Evolutionary conservation across 768 basidiomycete genomes (phyloP).

Genomic region (Agrocybe praecox): DNA sequence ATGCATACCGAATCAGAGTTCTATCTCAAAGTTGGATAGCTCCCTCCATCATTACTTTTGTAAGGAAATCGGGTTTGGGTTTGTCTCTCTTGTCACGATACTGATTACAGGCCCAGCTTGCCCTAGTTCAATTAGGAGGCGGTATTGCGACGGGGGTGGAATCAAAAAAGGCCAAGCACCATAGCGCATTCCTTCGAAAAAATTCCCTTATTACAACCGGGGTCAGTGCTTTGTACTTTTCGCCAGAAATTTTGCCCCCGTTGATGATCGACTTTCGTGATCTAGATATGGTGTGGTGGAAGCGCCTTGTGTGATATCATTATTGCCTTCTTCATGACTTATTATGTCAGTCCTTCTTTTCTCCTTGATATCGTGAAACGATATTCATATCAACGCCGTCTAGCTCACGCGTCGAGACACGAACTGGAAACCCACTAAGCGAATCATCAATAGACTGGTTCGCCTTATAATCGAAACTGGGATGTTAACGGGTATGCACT

Average conservation of each 20-base stretch:
- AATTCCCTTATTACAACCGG: not conserved
- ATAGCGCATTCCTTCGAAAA: not conserved
- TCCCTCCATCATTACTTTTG: not conserved
- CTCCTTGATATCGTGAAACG: not conserved
- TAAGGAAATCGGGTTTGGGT: not conserved
- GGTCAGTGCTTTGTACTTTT: not conserved
- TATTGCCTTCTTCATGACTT: constrained; percentile 4
- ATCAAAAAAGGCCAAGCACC: not conserved
- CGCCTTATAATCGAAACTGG: constrained; percentile 1
- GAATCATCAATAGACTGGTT: not conserved
- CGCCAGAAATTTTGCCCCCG: not conserved
- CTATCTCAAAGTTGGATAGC: not conserved
- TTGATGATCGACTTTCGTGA: not conserved
- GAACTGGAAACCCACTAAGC: not conserved
- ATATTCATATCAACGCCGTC: not conserved
- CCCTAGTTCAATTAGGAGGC: not conserved
- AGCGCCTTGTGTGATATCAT: constrained; percentile 1
- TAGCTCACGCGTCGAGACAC: not conserved
- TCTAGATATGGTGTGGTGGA: constrained; percentile 2
- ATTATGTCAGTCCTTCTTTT: constrained; percentile 1
- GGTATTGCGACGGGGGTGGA: not conserved
- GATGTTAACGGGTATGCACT: not conserved
- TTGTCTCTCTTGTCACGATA: not conserved
- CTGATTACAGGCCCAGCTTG: not conserved
- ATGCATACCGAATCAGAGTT: constrained; percentile 1